These are phyloP conservation scores for Lumnitzera littorea DNA, from an alignment of 345 rosid genomes.

Conservation along the genomic window DNA sequence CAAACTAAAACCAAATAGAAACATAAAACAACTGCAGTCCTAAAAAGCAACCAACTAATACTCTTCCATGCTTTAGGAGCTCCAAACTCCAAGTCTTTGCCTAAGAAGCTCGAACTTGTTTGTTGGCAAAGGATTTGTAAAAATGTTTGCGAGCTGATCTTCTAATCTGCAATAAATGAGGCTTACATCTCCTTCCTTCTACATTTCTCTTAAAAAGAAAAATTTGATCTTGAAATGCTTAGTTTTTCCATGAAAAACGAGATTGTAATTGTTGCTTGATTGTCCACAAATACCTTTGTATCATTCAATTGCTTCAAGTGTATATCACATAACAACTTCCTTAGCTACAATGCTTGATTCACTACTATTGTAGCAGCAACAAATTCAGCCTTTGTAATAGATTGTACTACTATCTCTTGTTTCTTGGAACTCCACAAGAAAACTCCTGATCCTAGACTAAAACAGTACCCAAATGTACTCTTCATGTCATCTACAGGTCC, in stretches of 20 bases:
- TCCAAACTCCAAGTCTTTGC: no score
- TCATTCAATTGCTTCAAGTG: neutral
- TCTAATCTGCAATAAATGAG: neutral
- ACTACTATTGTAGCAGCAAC: neutral
- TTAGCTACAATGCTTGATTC: neutral
- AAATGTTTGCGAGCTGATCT: neutral
- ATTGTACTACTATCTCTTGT: neutral
- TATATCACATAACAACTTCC: neutral
- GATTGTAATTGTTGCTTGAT: neutral
- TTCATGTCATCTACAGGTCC: neutral
- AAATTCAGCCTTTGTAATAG: neutral
- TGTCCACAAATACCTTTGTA: neutral
- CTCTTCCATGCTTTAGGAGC: no score
- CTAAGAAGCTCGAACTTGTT: no score
- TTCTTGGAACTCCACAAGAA: neutral
- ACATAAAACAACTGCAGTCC: no score
- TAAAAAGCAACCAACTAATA: no score
- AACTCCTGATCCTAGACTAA: neutral
- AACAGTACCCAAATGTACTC: neutral
- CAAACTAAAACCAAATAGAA: no score
- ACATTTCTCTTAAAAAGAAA: neutral
- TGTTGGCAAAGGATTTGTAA: neutral
- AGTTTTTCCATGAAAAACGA: neutral
- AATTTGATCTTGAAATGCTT: conserved; percentile 1
- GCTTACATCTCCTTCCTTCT: neutral